Conservation (phyloP, 2,329 filamentous ascomycete species). For the Fusarium oxysporum region DNA sequence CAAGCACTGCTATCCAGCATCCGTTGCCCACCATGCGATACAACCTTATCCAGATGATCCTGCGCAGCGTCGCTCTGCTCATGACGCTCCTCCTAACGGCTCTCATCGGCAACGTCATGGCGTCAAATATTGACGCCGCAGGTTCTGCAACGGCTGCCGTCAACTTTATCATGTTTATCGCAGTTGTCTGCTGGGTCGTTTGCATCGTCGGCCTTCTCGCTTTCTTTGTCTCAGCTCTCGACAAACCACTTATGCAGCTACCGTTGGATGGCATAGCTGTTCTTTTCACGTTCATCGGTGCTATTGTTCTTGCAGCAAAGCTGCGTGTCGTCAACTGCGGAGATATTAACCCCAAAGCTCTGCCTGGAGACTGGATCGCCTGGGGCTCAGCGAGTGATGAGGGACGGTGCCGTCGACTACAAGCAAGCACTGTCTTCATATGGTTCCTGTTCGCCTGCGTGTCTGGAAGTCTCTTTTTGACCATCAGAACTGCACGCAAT, state of each 20-base stretch:
- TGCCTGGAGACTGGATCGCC: conserved; percentile 66
- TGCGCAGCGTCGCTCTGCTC: conserved; percentile 64
- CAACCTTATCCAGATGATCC: conserved; percentile 57
- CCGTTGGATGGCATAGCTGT: conserved; percentile 68
- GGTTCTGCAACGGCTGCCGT: conserved; percentile 59
- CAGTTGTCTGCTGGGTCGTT: conserved; percentile 73
- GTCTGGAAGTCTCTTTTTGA: conserved; percentile 66
- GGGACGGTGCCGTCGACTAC: conserved; percentile 79
- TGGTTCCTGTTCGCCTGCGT: conserved; percentile 81
- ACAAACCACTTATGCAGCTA: conserved; percentile 64
- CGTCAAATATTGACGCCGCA: conserved; percentile 59
- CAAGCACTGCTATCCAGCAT: conserved; percentile 17
- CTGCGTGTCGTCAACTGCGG: conserved; percentile 76
- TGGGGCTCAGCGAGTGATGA: conserved; percentile 69
- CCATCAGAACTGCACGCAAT: conserved; percentile 64
- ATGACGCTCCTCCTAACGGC: conserved; percentile 65
- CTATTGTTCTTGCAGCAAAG: conserved; percentile 76
- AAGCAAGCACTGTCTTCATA: conserved; percentile 79
- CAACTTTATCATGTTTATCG: conserved; percentile 77
- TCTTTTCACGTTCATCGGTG: conserved; percentile 77
- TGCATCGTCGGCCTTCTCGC: conserved; percentile 71
- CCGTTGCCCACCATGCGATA: conserved; percentile 46
- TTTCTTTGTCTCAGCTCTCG: conserved; percentile 64
- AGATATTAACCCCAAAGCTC: conserved; percentile 54
- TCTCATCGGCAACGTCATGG: conserved; percentile 69